Evolutionary conservation across 768 basidiomycete species (phyloP), one percentile per base, ranked within the genome.

Genomic region (Suillus clintonianus): DNA sequence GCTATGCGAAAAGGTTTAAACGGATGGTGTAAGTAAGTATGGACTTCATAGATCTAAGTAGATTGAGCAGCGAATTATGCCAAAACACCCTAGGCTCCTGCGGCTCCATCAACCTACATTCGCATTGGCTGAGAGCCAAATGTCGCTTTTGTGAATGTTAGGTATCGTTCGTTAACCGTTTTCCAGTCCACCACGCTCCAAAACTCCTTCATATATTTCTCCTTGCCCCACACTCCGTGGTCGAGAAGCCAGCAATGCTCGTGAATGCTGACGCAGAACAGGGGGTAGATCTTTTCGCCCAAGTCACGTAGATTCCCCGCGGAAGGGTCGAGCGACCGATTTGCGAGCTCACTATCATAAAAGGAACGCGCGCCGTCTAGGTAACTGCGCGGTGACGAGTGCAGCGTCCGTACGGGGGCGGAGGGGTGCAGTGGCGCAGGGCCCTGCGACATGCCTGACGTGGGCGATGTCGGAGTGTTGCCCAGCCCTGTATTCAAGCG

Each of bases 161-260:
- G 63, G 60, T 75, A 82, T 57, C 72, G 54, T 14, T 68, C 56
- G 59, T 70, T 71, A 64, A 91, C 85, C 70, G 84, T 86, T 43
- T 76, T 69, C 94, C 94, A 97, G 73, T 97, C 82, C 60, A 96
- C 75, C 24, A 89, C 90, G 11, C 79, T 81, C 93, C 94, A 97
- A 77, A 95, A 94, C 71, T 88, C 83, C 69, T 82, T 85, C 72
- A 96, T 72, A 83, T 94, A 97, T 68, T 84, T 84, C 73, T 96
- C 93, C 77, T 93, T 92, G 30, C 95, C 94, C 92, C 92, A 95
- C 5, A 97, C 85, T 5, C 94, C 94, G 67, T 90, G 94, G 43
- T 91, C 92, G 24, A 90, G 89, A 71, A 97, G 81, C 92, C 94
- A 97, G 32, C 90, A 89, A 68, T 94, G 94, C 74, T 95, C 93